A percentile compares a stretch with the other conserved stretches of the same genome.
phyloP scores from a whole-genome alignment of 176 grass and related monocot genomes.

The Carex parvula region DNA sequence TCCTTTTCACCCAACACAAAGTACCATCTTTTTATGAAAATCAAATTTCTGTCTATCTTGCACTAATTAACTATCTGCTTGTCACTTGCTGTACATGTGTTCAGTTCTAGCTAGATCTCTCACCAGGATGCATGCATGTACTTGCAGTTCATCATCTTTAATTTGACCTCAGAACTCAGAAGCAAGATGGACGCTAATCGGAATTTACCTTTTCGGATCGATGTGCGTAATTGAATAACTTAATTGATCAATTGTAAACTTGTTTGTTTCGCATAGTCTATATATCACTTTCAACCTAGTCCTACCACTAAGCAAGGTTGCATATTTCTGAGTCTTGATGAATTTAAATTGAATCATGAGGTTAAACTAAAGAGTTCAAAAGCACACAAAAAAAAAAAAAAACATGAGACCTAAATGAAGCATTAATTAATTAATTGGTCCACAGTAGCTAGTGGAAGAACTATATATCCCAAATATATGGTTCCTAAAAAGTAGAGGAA shows the following conservation, averaged over 20 bases:
- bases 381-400: too few relatives aligned
- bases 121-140: too few relatives aligned
- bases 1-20: slow-evolving; percentile 3
- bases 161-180: too few relatives aligned
- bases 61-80: slow-evolving; percentile 26
- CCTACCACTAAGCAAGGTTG: neutral
- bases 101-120: too few relatives aligned
- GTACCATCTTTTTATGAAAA: slow-evolving; percentile 29
- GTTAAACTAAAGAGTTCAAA: neutral
- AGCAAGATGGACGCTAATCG: too few relatives aligned
- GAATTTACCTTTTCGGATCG: too few relatives aligned
- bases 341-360: neutral
- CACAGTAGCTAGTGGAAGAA: slow-evolving; percentile 30
- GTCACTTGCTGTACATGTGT: neutral
- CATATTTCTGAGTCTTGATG: neutral
- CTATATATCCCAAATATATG: slow-evolving; percentile 22
- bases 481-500: slow-evolving; percentile 60
- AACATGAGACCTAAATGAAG: neutral
- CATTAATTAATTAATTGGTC: neutral
- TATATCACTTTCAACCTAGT: too few relatives aligned
- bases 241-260: too few relatives aligned
- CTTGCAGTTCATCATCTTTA: too few relatives aligned
- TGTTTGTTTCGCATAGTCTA: too few relatives aligned
- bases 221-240: too few relatives aligned
- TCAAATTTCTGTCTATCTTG: slow-evolving; percentile 36